These are phyloP conservation scores for Rhododendron henanense DNA, from an alignment of 148 eudicot species.

Conservation along the genomic window DNA sequence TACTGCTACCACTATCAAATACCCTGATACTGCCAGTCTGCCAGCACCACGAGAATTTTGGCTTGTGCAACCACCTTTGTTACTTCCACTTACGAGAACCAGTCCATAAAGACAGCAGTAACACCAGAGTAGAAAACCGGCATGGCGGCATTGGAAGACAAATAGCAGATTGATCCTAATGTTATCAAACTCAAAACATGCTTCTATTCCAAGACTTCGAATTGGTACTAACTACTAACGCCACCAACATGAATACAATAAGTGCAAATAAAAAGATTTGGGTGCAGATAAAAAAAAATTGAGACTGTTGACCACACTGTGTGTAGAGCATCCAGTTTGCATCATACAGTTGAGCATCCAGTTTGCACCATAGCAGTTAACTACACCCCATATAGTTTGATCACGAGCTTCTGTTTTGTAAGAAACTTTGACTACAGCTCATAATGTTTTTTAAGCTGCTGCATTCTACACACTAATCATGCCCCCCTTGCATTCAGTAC, in stretches of 20 bases:
- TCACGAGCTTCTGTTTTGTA: not conserved
- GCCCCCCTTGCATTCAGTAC: not conserved
- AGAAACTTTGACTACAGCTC: not conserved
- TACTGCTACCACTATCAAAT: not conserved
- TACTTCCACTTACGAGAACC: not conserved
- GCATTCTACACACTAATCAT: not conserved
- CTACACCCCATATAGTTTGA: not conserved
- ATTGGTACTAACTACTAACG: not conserved
- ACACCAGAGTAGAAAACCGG: not conserved
- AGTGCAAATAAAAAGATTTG: not conserved
- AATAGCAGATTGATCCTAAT: not conserved
- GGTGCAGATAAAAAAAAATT: not conserved
- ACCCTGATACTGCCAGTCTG: not conserved
- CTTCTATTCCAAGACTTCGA: not conserved
- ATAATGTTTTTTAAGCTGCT: not conserved
- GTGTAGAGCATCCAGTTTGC: not conserved
- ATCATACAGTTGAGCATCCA: not conserved
- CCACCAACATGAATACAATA: not conserved
- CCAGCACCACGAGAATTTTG: not conserved
- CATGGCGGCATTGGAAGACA: not conserved
- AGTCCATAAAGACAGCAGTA: not conserved
- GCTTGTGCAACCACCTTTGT: not conserved
- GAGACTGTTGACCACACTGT: not conserved
- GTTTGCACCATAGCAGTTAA: not conserved
- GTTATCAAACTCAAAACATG: not conserved